Evolutionary conservation across 306 rosid genomes (phyloP), one percentile per base, ranked within the genome.

Genomic region (Cucurbita ficifolia): DNA sequence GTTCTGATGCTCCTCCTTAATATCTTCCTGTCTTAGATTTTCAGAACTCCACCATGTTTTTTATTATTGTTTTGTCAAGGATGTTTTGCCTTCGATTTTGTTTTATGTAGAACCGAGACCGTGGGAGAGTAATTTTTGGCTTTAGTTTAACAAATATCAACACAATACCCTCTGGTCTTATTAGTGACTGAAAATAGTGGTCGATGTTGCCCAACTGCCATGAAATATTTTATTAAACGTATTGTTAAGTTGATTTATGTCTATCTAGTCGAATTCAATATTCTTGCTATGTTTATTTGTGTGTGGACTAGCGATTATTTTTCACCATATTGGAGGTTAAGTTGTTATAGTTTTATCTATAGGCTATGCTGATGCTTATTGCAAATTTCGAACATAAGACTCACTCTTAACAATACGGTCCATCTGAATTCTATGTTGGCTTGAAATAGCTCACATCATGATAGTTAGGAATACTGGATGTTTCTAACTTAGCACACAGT

Each of bases 31-130:
- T 14, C 75, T 43, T 54, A 54, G 45, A 36, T 53, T 72, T 72
- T 72, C 62, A 72, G 76, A 53, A 72, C 76, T 72, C 46, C 74
- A 70, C 39, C 36, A 46, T 69, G 76, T 63, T 53, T 16, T 54
- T 71, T 36, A 52, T 17, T 71, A 52, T 38, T 72, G 51, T 35
- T 53, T 53, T 52, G 19, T 72, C 51, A 52, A 21, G 76, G 64
- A 52, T 54, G 45, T 69, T 70, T 50, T 12, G 16, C 16, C 58
- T 29, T 70, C 24, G 13, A 49, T 13, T 54, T 38, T 55, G 53
- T 65, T 38, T 72, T 53, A 53, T 72, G 52, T 72, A 53, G 63
- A 54, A 72, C 63, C 8, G 19, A 36, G 36, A 72, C n/a, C 39
- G 0, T 38, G 12, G 10, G 39, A 22, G 51, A 51, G 76, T 35